Conservation (phyloP, 225 moss, liverwort and hornwort species). For the Ulota crispa region DNA sequence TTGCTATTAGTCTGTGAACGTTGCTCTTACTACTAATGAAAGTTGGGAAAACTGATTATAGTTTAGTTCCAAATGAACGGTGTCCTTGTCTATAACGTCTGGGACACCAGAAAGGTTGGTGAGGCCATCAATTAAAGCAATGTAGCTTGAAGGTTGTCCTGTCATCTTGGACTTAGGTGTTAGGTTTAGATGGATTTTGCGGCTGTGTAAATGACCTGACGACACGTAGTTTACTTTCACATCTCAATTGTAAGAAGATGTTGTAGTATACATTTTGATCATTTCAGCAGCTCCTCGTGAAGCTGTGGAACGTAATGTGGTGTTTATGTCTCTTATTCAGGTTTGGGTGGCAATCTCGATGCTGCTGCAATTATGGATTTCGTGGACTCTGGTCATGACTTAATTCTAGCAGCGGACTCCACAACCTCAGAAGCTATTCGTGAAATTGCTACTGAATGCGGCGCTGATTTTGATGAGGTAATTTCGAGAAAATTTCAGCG, state of each 20-base stretch:
- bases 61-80: background rate
- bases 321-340: constrained; percentile 33
- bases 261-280: background rate
- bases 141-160: constrained; percentile 4
- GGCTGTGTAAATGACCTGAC: background rate
- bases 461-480: constrained; percentile 97
- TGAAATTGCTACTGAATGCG: constrained; percentile 94
- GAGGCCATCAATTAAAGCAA: background rate
- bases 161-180: constrained; percentile 9
- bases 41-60: background rate
- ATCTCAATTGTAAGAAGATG: background rate
- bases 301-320: background rate
- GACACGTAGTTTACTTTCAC: background rate
- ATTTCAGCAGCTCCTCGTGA: constrained; percentile 7
- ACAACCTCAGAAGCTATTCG: constrained; percentile 84
- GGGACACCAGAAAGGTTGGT: background rate
- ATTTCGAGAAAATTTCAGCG: background rate
- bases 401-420: constrained; percentile 82
- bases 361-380: constrained; percentile 75
- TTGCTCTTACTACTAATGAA: background rate
- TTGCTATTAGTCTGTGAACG: background rate
- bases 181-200: constrained; percentile 2
- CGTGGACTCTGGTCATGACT: constrained; percentile 92
- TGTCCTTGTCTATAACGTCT: background rate
- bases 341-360: constrained; percentile 79